Conservation (phyloP, 2,329 filamentous ascomycete species). For the Beauveria sp. region DNA sequence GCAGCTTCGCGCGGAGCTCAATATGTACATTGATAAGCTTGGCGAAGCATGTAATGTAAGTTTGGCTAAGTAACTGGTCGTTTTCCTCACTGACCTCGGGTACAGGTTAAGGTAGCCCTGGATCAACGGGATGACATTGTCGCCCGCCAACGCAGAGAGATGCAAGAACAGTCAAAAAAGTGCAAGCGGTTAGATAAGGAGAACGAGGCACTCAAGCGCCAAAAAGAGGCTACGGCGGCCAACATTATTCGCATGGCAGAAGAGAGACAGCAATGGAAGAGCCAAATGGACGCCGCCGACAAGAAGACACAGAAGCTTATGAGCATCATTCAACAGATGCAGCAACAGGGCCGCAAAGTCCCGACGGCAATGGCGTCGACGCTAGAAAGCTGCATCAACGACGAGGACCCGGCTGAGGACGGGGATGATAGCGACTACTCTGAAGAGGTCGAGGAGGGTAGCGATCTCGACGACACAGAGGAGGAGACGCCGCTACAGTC, state of each 20-base stretch:
- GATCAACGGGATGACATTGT: constrained; percentile 7
- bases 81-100: constrained; percentile 17
- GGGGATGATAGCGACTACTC: constrained; percentile 57
- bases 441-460: constrained; percentile 55
- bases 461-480: constrained; percentile 52
- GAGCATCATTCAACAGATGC: constrained; percentile 92
- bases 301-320: constrained; percentile 89
- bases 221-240: constrained; percentile 86
- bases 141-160: constrained; percentile 61
- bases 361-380: constrained; percentile 55
- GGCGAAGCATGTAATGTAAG: constrained; percentile 67
- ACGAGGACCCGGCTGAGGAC: constrained; percentile 29
- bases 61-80: no score
- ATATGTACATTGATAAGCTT: constrained; percentile 98
- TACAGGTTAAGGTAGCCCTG: constrained; percentile 6
- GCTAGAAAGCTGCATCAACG: constrained; percentile 46
- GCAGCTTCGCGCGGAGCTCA: constrained; percentile 87
- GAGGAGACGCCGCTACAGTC: constrained; percentile 29
- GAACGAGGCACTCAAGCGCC: constrained; percentile 81
- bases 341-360: constrained; percentile 79
- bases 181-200: constrained; percentile 95
- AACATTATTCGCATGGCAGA: constrained; percentile 98
- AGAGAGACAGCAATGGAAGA: constrained; percentile 76
- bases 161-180: constrained; percentile 99
- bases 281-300: constrained; percentile 44